These are phyloP conservation scores for Arthrobotrys sinensis DNA, from an alignment of 2,329 filamentous ascomycete species.

Conservation along the genomic window DNA sequence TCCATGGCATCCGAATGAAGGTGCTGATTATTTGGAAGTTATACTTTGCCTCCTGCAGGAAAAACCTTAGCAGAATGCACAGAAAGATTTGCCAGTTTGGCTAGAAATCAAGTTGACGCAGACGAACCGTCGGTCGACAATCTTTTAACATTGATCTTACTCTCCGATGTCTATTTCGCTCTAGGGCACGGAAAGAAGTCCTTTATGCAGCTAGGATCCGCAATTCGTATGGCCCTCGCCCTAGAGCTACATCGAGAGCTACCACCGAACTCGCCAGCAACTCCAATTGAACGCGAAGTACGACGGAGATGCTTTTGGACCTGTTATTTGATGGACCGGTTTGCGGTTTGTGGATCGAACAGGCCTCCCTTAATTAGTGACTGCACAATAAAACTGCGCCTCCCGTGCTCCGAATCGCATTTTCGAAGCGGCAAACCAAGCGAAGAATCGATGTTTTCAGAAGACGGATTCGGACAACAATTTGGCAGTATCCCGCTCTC, in stretches of 20 bases:
- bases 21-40: slow-evolving; percentile 33
- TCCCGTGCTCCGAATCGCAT: slow-evolving; percentile 75
- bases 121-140: slow-evolving; percentile 86
- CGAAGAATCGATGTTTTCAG: slow-evolving; percentile 81
- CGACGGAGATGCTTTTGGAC: slow-evolving; percentile 88
- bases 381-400: slow-evolving; percentile 79
- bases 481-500: slow-evolving; percentile 51
- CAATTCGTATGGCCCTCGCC: slow-evolving; percentile 85
- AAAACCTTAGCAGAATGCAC: slow-evolving; percentile 78
- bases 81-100: slow-evolving; percentile 80
- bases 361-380: slow-evolving; percentile 85
- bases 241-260: slow-evolving; percentile 85
- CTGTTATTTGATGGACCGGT: slow-evolving; percentile 89
- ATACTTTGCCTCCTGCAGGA: slow-evolving; percentile 53
- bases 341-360: slow-evolving; percentile 80
- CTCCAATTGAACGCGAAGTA: slow-evolving; percentile 80
- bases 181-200: slow-evolving; percentile 85
- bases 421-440: slow-evolving; percentile 73
- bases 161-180: slow-evolving; percentile 82
- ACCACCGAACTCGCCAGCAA: slow-evolving; percentile 75
- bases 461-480: slow-evolving; percentile 56
- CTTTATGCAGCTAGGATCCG: slow-evolving; percentile 87
- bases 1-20: neutral
- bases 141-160: slow-evolving; percentile 81
- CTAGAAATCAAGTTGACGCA: slow-evolving; percentile 79